A percentile compares a stretch with the other conserved stretches of the same genome.
phyloP scores from a whole-genome alignment of 176 grass and related monocot genomes.

The Oryza meyeriana region DNA sequence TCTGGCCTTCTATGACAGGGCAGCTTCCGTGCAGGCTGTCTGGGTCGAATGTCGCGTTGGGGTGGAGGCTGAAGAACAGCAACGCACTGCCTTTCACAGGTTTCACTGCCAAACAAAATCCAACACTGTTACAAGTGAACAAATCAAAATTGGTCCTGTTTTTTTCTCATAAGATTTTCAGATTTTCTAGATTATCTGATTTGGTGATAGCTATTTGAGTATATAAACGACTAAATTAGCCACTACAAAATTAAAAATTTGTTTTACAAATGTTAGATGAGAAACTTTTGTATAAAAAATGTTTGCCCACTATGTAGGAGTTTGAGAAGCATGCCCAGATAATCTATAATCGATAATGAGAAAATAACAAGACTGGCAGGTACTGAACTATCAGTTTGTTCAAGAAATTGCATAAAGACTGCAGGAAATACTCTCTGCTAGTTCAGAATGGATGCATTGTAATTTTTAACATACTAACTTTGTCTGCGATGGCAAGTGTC shows the following conservation, averaged over 20 bases:
- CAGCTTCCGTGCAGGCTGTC: slow-evolving; percentile 56
- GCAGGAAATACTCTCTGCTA: not conserved
- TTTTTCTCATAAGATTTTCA: too few species aligned
- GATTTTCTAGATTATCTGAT: too few species aligned
- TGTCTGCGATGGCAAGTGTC: not conserved
- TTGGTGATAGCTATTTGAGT: too few species aligned
- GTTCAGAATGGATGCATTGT: not conserved
- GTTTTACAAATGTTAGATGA: too few species aligned
- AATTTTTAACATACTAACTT: not conserved
- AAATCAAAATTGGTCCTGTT: not conserved
- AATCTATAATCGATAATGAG: too few species aligned
- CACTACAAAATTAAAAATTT: too few species aligned
- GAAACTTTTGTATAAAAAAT: too few species aligned
- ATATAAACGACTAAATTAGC: too few species aligned
- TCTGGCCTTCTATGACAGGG: slow-evolving; percentile 53
- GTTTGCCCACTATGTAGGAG: too few species aligned
- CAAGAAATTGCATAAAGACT: not conserved
- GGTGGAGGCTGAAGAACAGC: slow-evolving; percentile 62
- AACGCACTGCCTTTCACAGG: slow-evolving; percentile 52
- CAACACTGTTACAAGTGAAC: too few species aligned
- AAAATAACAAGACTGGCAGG: too few species aligned
- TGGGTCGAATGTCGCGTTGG: slow-evolving; percentile 35
- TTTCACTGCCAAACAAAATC: slow-evolving; percentile 40
- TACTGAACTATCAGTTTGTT: not conserved
- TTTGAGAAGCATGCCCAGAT: too few species aligned